These are phyloP conservation scores for Yamadazyma ubonensis DNA, from an alignment of 805 yeast genomes.

Conservation along the genomic window DNA sequence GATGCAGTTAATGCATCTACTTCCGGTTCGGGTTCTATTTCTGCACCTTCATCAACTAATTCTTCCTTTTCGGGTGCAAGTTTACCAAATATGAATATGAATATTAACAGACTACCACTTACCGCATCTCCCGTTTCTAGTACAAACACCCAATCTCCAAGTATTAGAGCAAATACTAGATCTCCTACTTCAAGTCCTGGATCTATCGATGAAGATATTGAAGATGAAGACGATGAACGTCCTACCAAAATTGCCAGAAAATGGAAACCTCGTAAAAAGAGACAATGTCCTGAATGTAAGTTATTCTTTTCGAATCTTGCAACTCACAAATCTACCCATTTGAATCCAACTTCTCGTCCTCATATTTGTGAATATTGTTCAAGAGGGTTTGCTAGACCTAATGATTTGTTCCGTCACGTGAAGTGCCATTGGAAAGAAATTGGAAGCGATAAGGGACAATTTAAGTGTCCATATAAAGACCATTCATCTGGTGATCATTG, in stretches of 20 bases:
- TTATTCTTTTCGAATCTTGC: constrained; percentile 74
- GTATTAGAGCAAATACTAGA: not conserved
- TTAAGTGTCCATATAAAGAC: constrained; percentile 72
- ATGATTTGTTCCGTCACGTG: constrained; percentile 81
- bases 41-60: not conserved
- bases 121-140: not conserved
- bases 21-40: not conserved
- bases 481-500: constrained; percentile 29
- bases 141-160: not conserved
- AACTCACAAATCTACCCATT: constrained; percentile 78
- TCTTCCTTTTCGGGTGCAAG: too few relatives aligned
- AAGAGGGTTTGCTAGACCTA: constrained; percentile 85
- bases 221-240: not conserved
- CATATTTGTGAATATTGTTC: constrained; percentile 75
- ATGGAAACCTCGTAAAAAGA: constrained; percentile 57
- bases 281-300: constrained; percentile 70
- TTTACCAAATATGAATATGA: too few relatives aligned
- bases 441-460: constrained; percentile 64
- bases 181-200: not conserved
- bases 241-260: constrained; percentile 1
- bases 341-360: constrained; percentile 70
- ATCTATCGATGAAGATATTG: not conserved
- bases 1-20: not conserved
- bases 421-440: constrained; percentile 82
- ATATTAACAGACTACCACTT: too few relatives aligned